These are phyloP conservation scores for Boletellus deceptivus DNA, from an alignment of 1,284 basidiomycete species.

Conservation along the genomic window DNA sequence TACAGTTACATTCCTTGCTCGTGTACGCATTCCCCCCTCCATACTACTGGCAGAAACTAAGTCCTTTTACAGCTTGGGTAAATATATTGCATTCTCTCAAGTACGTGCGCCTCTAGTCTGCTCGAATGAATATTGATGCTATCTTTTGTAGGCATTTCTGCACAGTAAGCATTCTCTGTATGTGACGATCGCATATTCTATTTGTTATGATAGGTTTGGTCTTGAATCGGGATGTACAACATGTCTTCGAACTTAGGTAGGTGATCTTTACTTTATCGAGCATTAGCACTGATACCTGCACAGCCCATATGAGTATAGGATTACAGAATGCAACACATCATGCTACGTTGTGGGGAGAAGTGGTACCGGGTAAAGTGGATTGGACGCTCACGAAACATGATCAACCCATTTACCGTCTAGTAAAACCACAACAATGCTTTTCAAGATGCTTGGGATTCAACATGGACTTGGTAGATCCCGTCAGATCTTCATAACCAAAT, in stretches of 20 bases:
- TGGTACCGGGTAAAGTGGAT: slow-evolving; percentile 58
- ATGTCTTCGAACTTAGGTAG: slow-evolving; percentile 38
- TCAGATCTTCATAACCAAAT: slow-evolving; percentile 74
- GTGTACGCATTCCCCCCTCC: slow-evolving; percentile 39
- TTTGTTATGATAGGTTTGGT: slow-evolving; percentile 39
- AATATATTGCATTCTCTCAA: slow-evolving; percentile 63
- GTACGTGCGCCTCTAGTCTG: slow-evolving; percentile 18
- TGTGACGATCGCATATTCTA: slow-evolving; percentile 15
- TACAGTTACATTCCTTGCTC: slow-evolving; percentile 12
- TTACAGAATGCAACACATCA: slow-evolving; percentile 58
- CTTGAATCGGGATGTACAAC: slow-evolving; percentile 40
- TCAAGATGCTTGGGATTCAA: slow-evolving; percentile 70
- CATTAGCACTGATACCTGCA: neutral
- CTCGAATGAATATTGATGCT: neutral
- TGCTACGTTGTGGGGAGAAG: slow-evolving; percentile 71
- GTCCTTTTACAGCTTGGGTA: slow-evolving; percentile 48
- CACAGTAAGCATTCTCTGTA: slow-evolving; percentile 50
- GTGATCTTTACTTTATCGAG: slow-evolving; percentile 23
- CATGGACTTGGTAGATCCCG: slow-evolving; percentile 48
- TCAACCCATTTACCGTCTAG: slow-evolving; percentile 33
- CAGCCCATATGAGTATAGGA: slow-evolving; percentile 57
- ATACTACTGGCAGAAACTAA: neutral
- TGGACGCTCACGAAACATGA: neutral
- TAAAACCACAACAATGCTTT: slow-evolving; percentile 74
- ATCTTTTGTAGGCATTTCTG: neutral